Conservation (phyloP, 2,329 filamentous ascomycete genomes). For the Phialocephala subalpina region DNA sequence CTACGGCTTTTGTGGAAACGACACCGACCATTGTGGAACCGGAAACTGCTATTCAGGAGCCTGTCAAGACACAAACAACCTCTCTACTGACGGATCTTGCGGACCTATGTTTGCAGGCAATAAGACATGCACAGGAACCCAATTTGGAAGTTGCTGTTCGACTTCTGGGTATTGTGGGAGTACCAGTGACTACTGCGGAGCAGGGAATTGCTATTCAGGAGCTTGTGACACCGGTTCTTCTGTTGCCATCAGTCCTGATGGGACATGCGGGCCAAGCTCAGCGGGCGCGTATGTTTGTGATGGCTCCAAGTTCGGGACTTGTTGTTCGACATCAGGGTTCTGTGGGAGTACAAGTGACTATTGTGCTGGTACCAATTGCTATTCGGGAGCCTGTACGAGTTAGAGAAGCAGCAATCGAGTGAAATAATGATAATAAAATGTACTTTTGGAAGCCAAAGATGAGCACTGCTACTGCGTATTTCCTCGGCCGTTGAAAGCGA, state of each 20-base stretch:
- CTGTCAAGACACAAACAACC: conserved; percentile 39
- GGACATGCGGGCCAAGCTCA: not conserved
- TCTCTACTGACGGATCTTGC: conserved; percentile 37
- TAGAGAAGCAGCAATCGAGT: not conserved
- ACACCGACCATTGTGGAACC: conserved; percentile 36
- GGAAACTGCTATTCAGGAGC: conserved; percentile 39
- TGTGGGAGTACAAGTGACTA: not conserved
- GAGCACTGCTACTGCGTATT: too few relatives aligned
- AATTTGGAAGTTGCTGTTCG: conserved; percentile 41
- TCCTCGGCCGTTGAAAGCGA: too few relatives aligned
- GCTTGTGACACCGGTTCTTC: conserved; percentile 19
- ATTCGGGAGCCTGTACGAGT: not conserved
- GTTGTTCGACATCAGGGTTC: not conserved
- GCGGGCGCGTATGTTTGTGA: not conserved
- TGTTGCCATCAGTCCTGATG: not conserved
- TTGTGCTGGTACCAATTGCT: not conserved
- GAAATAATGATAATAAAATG: not conserved
- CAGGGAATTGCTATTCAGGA: conserved; percentile 37
- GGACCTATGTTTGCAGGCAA: conserved; percentile 40
- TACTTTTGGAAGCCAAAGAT: too few relatives aligned
- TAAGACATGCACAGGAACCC: conserved; percentile 41
- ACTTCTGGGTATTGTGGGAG: conserved; percentile 39
- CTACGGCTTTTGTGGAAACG: conserved; percentile 28
- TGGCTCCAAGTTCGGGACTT: not conserved
- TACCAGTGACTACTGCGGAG: conserved; percentile 36